These are phyloP conservation scores for Aspergillus piperis DNA, from an alignment of 2,329 filamentous ascomycete genomes.

Conservation along the genomic window DNA sequence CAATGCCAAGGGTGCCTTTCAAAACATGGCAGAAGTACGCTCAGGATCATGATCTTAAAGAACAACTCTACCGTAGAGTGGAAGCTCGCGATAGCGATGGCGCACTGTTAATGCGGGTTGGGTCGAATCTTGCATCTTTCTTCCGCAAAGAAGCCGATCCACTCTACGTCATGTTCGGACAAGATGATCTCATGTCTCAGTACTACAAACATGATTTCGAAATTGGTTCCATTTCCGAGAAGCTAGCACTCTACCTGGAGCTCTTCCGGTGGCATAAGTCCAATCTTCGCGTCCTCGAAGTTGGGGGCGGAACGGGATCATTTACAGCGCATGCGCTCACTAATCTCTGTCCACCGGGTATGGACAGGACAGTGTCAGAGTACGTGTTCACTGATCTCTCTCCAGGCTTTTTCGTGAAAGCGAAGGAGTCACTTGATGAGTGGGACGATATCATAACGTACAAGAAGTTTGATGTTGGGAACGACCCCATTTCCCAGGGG, in stretches of 20 bases:
- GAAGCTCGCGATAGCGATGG: slow-evolving; percentile 30
- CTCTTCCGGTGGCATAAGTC: background rate
- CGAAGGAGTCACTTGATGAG: slow-evolving; percentile 25
- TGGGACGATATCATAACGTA: slow-evolving; percentile 30
- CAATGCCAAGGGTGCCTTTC: slow-evolving; percentile 28
- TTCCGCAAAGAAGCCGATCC: slow-evolving; percentile 33
- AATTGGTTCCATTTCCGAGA: slow-evolving; percentile 1
- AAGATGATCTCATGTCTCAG: slow-evolving; percentile 32
- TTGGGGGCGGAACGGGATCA: slow-evolving; percentile 36
- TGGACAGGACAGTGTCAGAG: background rate
- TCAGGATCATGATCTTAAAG: slow-evolving; percentile 23
- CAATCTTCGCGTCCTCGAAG: slow-evolving; percentile 22
- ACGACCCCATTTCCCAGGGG: slow-evolving; percentile 27
- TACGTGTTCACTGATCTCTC: slow-evolving; percentile 28
- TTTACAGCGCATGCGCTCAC: slow-evolving; percentile 23
- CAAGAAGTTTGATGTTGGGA: slow-evolving; percentile 27
- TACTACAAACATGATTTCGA: slow-evolving; percentile 31
- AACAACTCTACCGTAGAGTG: slow-evolving; percentile 25
- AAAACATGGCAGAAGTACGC: slow-evolving; percentile 23
- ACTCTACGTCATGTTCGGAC: slow-evolving; percentile 37
- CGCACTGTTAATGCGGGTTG: slow-evolving; percentile 33
- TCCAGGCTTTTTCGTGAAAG: slow-evolving; percentile 34
- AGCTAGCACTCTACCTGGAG: background rate
- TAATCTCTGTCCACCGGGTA: background rate
- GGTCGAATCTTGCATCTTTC: slow-evolving; percentile 31